These are phyloP conservation scores for Mycena vitilis DNA, from an alignment of 768 basidiomycete species.

Conservation along the genomic window DNA sequence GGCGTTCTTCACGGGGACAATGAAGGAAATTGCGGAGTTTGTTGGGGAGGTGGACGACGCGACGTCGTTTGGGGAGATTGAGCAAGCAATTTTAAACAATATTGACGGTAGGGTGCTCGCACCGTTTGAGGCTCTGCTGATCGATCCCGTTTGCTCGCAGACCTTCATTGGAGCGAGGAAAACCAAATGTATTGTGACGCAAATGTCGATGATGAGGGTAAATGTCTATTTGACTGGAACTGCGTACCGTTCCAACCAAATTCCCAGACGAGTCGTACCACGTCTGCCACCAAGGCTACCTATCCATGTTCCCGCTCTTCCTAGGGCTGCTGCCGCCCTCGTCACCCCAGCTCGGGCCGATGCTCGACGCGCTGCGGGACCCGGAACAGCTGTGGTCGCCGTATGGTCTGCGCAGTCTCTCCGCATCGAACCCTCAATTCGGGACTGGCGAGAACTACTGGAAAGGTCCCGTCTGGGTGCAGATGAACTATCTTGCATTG, in stretches of 20 bases:
- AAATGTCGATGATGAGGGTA: conserved; percentile 87
- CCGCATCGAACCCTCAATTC: conserved; percentile 89
- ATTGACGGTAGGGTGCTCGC: conserved; percentile 72
- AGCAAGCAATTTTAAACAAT: conserved; percentile 84
- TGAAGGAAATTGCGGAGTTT: conserved; percentile 90
- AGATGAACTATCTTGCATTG: conserved; percentile 95
- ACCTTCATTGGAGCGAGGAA: conserved; percentile 93
- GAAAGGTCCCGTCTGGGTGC: conserved; percentile 97
- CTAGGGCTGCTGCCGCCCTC: conserved; percentile 80
- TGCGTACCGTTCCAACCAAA: conserved; percentile 10
- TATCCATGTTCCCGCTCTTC: conserved; percentile 94
- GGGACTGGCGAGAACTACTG: conserved; percentile 97
- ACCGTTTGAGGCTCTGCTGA: neutral
- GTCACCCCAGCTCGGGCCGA: conserved; percentile 84
- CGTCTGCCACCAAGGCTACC: conserved; percentile 92
- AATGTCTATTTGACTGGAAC: conserved; percentile 12
- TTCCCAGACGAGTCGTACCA: conserved; percentile 87
- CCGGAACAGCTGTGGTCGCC: conserved; percentile 92
- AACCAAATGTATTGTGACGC: conserved; percentile 94
- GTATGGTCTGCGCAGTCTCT: conserved; percentile 90
- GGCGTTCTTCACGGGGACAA: conserved; percentile 94
- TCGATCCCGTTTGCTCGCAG: conserved; percentile 51
- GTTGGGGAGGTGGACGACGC: conserved; percentile 89
- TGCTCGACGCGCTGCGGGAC: conserved; percentile 83
- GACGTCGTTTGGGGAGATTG: conserved; percentile 79